A percentile compares a stretch with the other conserved stretches of the same genome.
Conservation (phyloP, 23 red algal species). For the Gracilariopsis chorda region DNA sequence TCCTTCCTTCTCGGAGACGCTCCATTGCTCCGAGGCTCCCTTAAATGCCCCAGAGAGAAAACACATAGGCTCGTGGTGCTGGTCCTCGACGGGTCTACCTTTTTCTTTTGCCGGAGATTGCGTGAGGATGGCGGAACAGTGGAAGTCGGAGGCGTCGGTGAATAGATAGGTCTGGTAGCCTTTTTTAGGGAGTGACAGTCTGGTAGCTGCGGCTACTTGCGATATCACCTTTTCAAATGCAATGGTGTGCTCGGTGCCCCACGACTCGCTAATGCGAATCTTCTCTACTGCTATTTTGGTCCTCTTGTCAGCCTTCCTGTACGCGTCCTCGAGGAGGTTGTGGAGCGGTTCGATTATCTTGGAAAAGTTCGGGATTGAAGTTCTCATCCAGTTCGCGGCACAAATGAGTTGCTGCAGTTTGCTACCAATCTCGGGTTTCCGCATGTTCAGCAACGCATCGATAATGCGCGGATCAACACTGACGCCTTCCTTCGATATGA, state of each 20-base stretch:
- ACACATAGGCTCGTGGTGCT: neutral
- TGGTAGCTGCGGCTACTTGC: neutral
- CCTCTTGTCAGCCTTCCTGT: neutral
- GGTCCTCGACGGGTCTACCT: neutral
- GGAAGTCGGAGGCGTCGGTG: constrained; percentile 25
- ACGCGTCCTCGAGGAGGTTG: neutral
- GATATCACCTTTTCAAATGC: neutral
- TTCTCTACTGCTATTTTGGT: neutral
- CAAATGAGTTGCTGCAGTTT: constrained; percentile 28
- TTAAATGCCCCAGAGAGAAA: neutral
- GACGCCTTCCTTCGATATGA: constrained; percentile 10
- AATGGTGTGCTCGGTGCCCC: neutral
- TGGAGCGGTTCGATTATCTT: neutral
- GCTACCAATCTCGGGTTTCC: neutral
- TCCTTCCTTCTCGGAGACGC: too few species aligned
- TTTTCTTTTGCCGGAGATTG: neutral
- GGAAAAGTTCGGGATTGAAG: constrained; percentile 3
- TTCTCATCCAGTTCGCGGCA: too few species aligned
- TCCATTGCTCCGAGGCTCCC: neutral
- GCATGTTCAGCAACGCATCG: neutral
- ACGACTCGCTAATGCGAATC: neutral
- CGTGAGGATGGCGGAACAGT: constrained; percentile 1
- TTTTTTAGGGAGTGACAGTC: neutral
- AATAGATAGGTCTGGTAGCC: neutral
- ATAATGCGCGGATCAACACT: neutral